A percentile compares a stretch with the other conserved stretches of the same genome.
Conservation (phyloP, 345 rosid genomes). For the Gossypium australe region DNA sequence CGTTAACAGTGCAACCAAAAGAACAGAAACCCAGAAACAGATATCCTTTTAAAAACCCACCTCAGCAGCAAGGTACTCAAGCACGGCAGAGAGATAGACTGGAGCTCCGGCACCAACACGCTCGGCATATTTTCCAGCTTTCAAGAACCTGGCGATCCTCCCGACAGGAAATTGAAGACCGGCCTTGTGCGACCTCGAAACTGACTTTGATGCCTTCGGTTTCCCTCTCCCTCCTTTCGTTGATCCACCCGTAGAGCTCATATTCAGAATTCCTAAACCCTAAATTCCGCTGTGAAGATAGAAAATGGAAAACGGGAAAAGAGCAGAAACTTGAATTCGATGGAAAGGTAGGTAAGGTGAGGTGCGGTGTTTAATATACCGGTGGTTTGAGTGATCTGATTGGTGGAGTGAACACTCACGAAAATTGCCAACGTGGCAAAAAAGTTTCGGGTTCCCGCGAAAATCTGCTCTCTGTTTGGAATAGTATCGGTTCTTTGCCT, state of each 20-base stretch:
- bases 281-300: background rate
- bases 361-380: conserved; percentile 21
- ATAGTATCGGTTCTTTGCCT: background rate
- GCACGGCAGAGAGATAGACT: conserved; percentile 75
- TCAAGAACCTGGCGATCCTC: conserved; percentile 63
- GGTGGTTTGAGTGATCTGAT: conserved; percentile 5
- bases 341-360: fast-evolving
- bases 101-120: conserved; percentile 82
- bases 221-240: conserved; percentile 68
- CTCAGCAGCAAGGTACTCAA: conserved; percentile 80
- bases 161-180: conserved; percentile 81
- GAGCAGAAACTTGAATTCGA: background rate
- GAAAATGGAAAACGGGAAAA: background rate
- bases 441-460: conserved; percentile 22
- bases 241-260: conserved; percentile 49
- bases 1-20: too few relatives aligned
- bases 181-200: conserved; percentile 63
- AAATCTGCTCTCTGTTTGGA: conserved; percentile 6
- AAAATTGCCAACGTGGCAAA: conserved; percentile 48
- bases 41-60: conserved; percentile 21
- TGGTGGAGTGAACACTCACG: conserved; percentile 4
- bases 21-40: background rate
- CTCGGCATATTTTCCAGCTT: conserved; percentile 76
- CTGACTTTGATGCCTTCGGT: conserved; percentile 59
- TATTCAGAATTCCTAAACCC: conserved; percentile 16